A percentile compares a stretch with the other conserved stretches of the same genome.
These are phyloP conservation scores for Daucus carota DNA, from an alignment of 129 eudicot species.

Conservation along the genomic window DH1_v3.0 NC_030388.2:16785001-16785500, in stretches of 20 bases:
- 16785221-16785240: background rate
- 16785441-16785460: background rate
- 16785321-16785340: background rate
- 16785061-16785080: background rate
- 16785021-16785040: background rate
- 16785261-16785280: background rate
- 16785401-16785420: background rate
- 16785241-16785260: background rate
- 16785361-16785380: background rate
- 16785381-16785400: background rate
- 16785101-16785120: background rate
- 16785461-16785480: background rate
- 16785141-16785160: background rate
- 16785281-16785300: no score
- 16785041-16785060: background rate
- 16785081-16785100: background rate
- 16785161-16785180: background rate
- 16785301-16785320: background rate
- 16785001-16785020: background rate
- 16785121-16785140: background rate
- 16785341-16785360: background rate
- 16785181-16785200: background rate
- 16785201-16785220: background rate
- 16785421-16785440: no score
- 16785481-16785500: background rate